Percentiles rank a stretch among this genome's conserved stretches.
These are phyloP conservation scores for Ambispora gerdemannii DNA, from an alignment of 192 early-diverging fungal genomes.

Conservation along the genomic window DNA sequence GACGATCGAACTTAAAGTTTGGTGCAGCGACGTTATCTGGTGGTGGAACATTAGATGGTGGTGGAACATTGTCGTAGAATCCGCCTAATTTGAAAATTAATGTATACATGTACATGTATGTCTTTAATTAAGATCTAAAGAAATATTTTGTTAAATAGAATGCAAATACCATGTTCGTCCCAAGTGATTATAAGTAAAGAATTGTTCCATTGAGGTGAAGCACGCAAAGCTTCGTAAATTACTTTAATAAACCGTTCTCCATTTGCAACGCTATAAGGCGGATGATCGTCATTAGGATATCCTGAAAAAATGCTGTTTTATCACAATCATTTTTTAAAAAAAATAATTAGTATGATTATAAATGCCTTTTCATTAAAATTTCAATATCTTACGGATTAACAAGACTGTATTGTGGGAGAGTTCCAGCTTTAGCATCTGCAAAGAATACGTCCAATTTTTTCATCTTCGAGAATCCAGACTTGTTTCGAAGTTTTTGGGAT, in stretches of 20 bases:
- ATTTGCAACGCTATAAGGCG: slow-evolving; percentile 25
- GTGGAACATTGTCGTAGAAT: slow-evolving; percentile 47
- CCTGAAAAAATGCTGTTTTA: too few relatives aligned
- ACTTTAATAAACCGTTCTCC: slow-evolving; percentile 40
- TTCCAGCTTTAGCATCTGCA: background rate
- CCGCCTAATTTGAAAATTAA: too few relatives aligned
- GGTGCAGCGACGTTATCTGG: slow-evolving; percentile 38
- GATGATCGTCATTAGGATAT: slow-evolving; percentile 21
- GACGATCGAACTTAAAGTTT: slow-evolving; percentile 48
- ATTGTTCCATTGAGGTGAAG: slow-evolving; percentile 48
- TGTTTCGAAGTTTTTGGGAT: background rate
- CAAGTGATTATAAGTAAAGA: slow-evolving; percentile 49
- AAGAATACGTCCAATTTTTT: background rate
- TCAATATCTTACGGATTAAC: background rate
- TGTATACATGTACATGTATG: too few relatives aligned
- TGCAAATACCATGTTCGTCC: slow-evolving; percentile 48
- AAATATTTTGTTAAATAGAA: slow-evolving; percentile 23
- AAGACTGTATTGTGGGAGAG: background rate
- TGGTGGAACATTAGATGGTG: slow-evolving; percentile 46
- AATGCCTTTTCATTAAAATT: too few relatives aligned
- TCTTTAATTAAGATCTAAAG: background rate
- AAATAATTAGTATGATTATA: too few relatives aligned
- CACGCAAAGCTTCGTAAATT: slow-evolving; percentile 49
- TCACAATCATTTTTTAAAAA: too few relatives aligned
- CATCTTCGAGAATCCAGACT: background rate